Evolutionary conservation across 2,329 filamentous ascomycete genomes (phyloP).

Genomic region (Pseudopithomyces chartarum): DNA sequence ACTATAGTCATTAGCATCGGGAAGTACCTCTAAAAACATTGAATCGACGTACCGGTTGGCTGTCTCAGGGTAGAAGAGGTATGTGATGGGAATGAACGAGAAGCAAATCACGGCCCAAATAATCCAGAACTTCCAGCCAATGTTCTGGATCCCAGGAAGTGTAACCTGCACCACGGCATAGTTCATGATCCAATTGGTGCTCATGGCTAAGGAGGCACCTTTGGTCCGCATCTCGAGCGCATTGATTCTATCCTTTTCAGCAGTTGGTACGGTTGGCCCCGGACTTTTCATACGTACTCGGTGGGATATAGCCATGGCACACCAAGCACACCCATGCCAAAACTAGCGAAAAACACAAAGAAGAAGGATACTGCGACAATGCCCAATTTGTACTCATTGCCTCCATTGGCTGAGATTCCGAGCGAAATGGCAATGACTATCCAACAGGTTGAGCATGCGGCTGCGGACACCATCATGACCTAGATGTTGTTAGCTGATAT

Average conservation of each 20-base stretch:
- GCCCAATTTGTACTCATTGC: slow-evolving; percentile 50
- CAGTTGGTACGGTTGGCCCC: neutral
- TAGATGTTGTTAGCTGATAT: slow-evolving; percentile 13
- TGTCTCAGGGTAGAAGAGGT: slow-evolving; percentile 61
- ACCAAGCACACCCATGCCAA: slow-evolving; percentile 42
- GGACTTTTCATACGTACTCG: slow-evolving; percentile 17
- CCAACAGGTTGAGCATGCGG: slow-evolving; percentile 56
- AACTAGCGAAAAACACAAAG: slow-evolving; percentile 42
- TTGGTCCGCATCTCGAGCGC: slow-evolving; percentile 43
- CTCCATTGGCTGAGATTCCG: slow-evolving; percentile 48
- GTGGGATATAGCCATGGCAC: slow-evolving; percentile 44
- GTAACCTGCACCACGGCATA: slow-evolving; percentile 41
- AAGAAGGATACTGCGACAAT: slow-evolving; percentile 56
- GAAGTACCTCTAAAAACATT: neutral
- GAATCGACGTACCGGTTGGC: slow-evolving; percentile 27
- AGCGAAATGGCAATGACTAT: slow-evolving; percentile 54
- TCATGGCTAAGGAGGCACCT: slow-evolving; percentile 40
- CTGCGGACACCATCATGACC: slow-evolving; percentile 56
- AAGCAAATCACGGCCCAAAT: slow-evolving; percentile 62
- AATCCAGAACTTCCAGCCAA: slow-evolving; percentile 60
- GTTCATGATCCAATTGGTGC: slow-evolving; percentile 42
- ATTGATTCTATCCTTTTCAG: slow-evolving; percentile 29
- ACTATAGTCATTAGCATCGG: neutral
- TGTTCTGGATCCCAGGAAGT: slow-evolving; percentile 44
- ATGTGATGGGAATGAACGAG: slow-evolving; percentile 57